phyloP scores from a whole-genome alignment of 805 yeast genomes.

The Metschnikowia peoriensis region DNA sequence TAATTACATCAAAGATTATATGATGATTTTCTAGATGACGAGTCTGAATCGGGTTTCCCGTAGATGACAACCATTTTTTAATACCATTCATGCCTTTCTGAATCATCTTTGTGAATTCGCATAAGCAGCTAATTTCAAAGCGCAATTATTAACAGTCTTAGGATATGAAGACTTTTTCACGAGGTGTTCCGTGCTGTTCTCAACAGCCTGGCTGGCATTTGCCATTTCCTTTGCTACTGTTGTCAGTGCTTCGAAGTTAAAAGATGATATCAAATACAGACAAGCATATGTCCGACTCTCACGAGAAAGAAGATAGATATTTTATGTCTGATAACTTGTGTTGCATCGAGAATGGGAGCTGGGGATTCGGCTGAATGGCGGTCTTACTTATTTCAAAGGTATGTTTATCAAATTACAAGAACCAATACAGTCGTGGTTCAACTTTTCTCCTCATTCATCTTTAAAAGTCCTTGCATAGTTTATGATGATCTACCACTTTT shows the following conservation, averaged over 20 bases:
- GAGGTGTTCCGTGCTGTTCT: neutral
- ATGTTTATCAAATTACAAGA: constrained; percentile 6
- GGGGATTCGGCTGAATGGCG: constrained; percentile 15
- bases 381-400: constrained; percentile 19
- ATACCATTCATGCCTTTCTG: constrained; percentile 97
- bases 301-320: constrained; percentile 53
- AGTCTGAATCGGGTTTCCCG: constrained; percentile 96
- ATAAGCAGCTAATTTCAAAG: neutral
- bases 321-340: constrained; percentile 45
- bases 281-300: constrained; percentile 98
- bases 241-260: constrained; percentile 30
- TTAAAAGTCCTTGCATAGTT: constrained; percentile 21
- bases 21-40: constrained; percentile 87
- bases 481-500: constrained; percentile 48
- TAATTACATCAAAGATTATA: constrained; percentile 18
- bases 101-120: constrained; percentile 12
- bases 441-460: neutral
- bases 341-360: constrained; percentile 22
- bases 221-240: constrained; percentile 17
- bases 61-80: constrained; percentile 77
- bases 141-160: constrained; percentile 6
- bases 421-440: neutral
- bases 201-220: neutral
- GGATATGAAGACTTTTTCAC: constrained; percentile 8
- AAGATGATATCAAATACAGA: constrained; percentile 75